phyloP scores from a whole-genome alignment of 2,329 filamentous ascomycete genomes.

The Pyrenophora tritici-repentis region DNA sequence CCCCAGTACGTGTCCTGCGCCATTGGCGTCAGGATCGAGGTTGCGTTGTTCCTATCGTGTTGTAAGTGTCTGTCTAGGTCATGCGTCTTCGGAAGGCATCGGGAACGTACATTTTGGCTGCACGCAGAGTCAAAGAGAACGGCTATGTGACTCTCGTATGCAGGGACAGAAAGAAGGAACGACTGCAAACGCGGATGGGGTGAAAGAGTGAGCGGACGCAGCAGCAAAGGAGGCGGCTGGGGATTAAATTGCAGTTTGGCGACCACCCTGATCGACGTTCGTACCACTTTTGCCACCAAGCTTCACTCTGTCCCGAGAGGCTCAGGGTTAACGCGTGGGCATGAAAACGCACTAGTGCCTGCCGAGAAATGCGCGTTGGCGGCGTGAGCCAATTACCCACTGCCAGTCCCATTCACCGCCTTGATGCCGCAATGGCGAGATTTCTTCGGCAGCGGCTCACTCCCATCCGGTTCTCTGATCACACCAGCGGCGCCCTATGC shows the following conservation, averaged over 20 bases:
- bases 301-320: constrained; percentile 24
- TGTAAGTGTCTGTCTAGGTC: constrained; percentile 24
- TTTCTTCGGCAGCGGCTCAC: constrained; percentile 22
- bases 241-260: constrained; percentile 37
- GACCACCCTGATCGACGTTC: constrained; percentile 28
- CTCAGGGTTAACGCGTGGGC: constrained; percentile 3
- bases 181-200: constrained; percentile 22
- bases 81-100: constrained; percentile 11
- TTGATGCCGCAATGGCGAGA: constrained; percentile 24
- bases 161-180: constrained; percentile 9
- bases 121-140: constrained; percentile 16
- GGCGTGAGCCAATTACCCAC: constrained; percentile 17
- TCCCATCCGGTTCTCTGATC: constrained; percentile 16
- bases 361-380: constrained; percentile 10
- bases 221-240: constrained; percentile 34
- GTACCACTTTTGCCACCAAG: constrained; percentile 38
- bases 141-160: not conserved
- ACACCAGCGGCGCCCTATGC: constrained; percentile 16
- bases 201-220: constrained; percentile 17
- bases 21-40: constrained; percentile 42
- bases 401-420: constrained; percentile 21
- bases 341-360: constrained; percentile 17
- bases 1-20: constrained; percentile 66
- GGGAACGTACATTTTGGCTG: constrained; percentile 33
- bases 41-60: constrained; percentile 45